Evolutionary conservation across 169 alveolate genomes (phyloP).

Genomic region (Plasmodium chabaudi): DNA sequence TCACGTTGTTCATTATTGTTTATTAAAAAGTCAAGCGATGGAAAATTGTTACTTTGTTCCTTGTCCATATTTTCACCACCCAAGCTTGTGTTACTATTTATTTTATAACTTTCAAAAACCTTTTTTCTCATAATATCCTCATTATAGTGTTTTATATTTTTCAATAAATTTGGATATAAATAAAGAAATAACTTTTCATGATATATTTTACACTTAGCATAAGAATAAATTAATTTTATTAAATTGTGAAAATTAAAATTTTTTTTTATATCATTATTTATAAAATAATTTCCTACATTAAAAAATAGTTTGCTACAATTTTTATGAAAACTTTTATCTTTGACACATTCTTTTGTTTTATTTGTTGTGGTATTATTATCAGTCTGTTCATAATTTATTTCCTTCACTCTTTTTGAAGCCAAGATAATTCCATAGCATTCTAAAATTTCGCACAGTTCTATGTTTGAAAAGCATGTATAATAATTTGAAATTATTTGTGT

Average conservation of each 20-base stretch:
- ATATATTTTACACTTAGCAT: conserved; percentile 44
- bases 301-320: conserved; percentile 3
- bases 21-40: not conserved
- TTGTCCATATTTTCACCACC: not conserved
- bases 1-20: not conserved
- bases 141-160: conserved; percentile 30
- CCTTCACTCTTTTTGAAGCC: not conserved
- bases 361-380: not conserved
- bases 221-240: conserved; percentile 17
- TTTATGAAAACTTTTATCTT: not conserved
- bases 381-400: not conserved
- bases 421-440: not conserved
- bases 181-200: conserved; percentile 53
- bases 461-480: conserved; percentile 18
- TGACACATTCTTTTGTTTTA: not conserved
- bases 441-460: conserved; percentile 35
- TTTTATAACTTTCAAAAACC: not conserved
- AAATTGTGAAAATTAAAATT: not conserved
- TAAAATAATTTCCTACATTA: conserved; percentile 33
- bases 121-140: conserved; percentile 11
- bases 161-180: conserved; percentile 14
- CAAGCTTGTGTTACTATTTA: not conserved
- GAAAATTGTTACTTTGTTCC: not conserved
- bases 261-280: conserved; percentile 9
- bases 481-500: conserved; percentile 15